Evolutionary conservation across 2,329 filamentous ascomycete genomes (phyloP).

Genomic region (Lecanicillium sp.): DNA sequence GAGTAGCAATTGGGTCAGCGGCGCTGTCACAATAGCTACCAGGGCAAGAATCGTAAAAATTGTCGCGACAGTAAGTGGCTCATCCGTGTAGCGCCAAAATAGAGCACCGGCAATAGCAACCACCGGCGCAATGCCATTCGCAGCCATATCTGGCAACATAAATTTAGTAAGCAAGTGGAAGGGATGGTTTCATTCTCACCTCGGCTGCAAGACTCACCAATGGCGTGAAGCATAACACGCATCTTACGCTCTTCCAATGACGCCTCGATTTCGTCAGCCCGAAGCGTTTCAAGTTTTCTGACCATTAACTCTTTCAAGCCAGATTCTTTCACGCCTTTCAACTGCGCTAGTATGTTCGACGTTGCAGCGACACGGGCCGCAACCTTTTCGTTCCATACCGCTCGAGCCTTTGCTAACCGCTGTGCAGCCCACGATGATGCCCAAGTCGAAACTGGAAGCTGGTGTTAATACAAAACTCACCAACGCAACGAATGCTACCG

Average conservation of each 20-base stretch:
- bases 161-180: slow-evolving; percentile 4
- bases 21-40: slow-evolving; percentile 3
- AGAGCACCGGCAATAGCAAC: slow-evolving; percentile 7
- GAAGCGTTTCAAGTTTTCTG: slow-evolving; percentile 8
- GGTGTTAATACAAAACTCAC: slow-evolving; percentile 4
- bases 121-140: slow-evolving; percentile 3
- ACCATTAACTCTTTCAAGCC: slow-evolving; percentile 16
- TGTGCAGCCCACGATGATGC: slow-evolving; percentile 5
- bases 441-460: neutral
- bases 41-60: slow-evolving; percentile 5
- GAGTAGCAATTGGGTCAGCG: slow-evolving; percentile 4
- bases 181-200: neutral
- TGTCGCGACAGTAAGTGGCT: slow-evolving; percentile 2
- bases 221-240: neutral
- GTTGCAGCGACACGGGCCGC: slow-evolving; percentile 5
- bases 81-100: slow-evolving; percentile 3
- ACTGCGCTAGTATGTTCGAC: slow-evolving; percentile 17
- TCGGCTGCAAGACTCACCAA: neutral
- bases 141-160: slow-evolving; percentile 2
- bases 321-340: slow-evolving; percentile 29
- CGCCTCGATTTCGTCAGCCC: slow-evolving; percentile 11
- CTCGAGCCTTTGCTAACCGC: slow-evolving; percentile 2
- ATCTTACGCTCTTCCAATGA: slow-evolving; percentile 5
- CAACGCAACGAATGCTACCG: neutral
- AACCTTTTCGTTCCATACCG: slow-evolving; percentile 7